phyloP scores from a whole-genome alignment of 179 eudicot genomes.

The Silene noctiflora region DNA sequence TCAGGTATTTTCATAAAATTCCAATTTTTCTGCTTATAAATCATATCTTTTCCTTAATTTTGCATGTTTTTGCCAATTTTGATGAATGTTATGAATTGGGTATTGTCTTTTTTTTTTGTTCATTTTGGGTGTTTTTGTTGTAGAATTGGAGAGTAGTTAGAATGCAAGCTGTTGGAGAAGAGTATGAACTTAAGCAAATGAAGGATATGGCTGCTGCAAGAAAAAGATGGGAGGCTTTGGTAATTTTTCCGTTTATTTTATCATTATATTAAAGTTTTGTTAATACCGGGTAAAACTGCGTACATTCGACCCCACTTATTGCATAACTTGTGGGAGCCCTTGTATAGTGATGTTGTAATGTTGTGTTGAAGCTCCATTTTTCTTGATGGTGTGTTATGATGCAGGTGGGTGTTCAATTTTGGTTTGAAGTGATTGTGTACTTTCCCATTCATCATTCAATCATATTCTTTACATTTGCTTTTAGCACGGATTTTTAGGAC shows the following conservation, averaged over 20 bases:
- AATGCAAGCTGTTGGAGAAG: conserved; percentile 75
- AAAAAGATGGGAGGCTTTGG: conserved; percentile 96
- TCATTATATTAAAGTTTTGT: too few relatives aligned
- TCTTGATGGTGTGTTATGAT: neutral
- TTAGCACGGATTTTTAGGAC: too few relatives aligned
- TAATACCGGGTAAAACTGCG: too few relatives aligned
- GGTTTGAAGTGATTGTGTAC: too few relatives aligned
- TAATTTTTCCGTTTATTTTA: conserved; percentile 24
- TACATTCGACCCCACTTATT: too few relatives aligned
- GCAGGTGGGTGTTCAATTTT: too few relatives aligned
- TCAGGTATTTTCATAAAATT: conserved; percentile 27
- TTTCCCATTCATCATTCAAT: too few relatives aligned
- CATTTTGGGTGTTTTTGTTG: neutral
- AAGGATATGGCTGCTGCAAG: conserved; percentile 97
- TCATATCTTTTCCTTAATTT: neutral
- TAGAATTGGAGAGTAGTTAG: conserved; percentile 40
- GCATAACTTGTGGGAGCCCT: too few relatives aligned
- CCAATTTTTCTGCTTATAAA: neutral
- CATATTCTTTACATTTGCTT: too few relatives aligned
- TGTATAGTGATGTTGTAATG: too few relatives aligned
- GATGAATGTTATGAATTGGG: conserved; percentile 2
- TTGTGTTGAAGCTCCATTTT: neutral
- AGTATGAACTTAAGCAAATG: conserved; percentile 80
- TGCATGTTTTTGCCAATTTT: neutral
- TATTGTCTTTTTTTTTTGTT: conserved; percentile 12